These are phyloP conservation scores for Persicaria tinctoria DNA, from an alignment of 148 eudicot species.

Conservation along the genomic window DNA sequence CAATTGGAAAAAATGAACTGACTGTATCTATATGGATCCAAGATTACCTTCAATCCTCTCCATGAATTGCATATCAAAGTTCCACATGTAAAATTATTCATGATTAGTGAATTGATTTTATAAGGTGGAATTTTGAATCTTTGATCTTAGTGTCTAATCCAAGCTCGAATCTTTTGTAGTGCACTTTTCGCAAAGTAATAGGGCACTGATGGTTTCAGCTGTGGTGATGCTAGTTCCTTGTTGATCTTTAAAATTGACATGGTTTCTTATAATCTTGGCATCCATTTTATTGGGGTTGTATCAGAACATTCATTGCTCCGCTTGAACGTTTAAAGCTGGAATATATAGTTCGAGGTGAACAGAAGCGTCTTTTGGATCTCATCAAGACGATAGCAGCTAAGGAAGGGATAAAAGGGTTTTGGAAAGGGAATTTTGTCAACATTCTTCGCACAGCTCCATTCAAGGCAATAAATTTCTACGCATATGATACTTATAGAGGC, in stretches of 20 bases:
- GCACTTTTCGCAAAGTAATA: not conserved
- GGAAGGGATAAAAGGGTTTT: constrained; percentile 87
- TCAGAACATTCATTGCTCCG: constrained; percentile 97
- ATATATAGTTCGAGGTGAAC: constrained; percentile 91
- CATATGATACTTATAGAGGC: constrained; percentile 86
- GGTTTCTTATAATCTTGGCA: constrained; percentile 9
- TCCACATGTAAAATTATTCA: not conserved
- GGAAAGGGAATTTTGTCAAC: constrained; percentile 99
- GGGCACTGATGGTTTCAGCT: not conserved
- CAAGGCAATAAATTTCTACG: constrained; percentile 86
- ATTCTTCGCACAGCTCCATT: constrained; percentile 95
- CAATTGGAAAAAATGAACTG: not conserved
- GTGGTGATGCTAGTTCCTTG: not conserved
- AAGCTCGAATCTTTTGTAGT: not conserved
- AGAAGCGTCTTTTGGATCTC: constrained; percentile 63
- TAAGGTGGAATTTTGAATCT: not conserved
- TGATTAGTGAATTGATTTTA: not conserved
- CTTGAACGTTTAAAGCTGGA: constrained; percentile 94
- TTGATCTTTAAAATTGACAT: not conserved
- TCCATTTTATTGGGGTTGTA: constrained; percentile 14
- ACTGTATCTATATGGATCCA: not conserved
- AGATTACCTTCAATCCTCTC: not conserved
- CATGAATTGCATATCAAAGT: not conserved
- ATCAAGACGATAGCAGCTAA: constrained; percentile 62
- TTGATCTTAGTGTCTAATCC: not conserved